Conservation (phyloP, 2,329 filamentous ascomycete genomes). For the Elsinoe ampelina region DNA sequence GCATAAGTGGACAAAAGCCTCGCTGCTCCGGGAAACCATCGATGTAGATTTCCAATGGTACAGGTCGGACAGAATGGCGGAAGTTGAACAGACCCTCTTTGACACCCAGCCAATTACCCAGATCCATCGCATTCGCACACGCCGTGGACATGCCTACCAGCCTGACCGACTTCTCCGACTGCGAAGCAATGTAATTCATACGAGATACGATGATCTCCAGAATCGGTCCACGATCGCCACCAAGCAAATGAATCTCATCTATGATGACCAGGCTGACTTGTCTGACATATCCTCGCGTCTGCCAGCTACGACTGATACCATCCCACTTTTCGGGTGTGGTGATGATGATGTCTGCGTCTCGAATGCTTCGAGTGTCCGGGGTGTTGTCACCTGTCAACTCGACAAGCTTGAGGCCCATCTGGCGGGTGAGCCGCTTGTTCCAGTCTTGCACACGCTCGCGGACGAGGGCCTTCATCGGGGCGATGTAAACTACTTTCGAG, state of each 20-base stretch:
- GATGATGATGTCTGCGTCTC: conserved; percentile 93
- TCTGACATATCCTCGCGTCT: conserved; percentile 90
- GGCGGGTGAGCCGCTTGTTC: conserved; percentile 68
- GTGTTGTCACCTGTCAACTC: conserved; percentile 98
- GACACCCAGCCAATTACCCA: conserved; percentile 94
- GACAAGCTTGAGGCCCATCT: conserved; percentile 81
- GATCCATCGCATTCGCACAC: conserved; percentile 87
- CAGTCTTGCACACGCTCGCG: conserved; percentile 95
- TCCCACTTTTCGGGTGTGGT: conserved; percentile 99
- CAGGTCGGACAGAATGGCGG: conserved; percentile 88
- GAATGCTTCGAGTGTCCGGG: conserved; percentile 88
- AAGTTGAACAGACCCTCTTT: conserved; percentile 96
- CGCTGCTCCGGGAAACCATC: conserved; percentile 93
- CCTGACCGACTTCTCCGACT: conserved; percentile 79
- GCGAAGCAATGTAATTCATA: conserved; percentile 98
- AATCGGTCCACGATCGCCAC: conserved; percentile 92
- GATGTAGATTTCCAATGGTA: conserved; percentile 92
- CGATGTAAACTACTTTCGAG: conserved; percentile 97
- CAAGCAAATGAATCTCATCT: conserved; percentile 95
- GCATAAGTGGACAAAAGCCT: conserved; percentile 95
- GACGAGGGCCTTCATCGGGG: conserved; percentile 97
- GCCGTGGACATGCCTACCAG: conserved; percentile 98
- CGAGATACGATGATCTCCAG: conserved; percentile 86
- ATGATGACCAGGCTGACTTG: conserved; percentile 96
- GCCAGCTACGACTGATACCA: conserved; percentile 97